Conservation (phyloP, 192 early-diverging fungal species). For the Powellomyces hirtus region DNA sequence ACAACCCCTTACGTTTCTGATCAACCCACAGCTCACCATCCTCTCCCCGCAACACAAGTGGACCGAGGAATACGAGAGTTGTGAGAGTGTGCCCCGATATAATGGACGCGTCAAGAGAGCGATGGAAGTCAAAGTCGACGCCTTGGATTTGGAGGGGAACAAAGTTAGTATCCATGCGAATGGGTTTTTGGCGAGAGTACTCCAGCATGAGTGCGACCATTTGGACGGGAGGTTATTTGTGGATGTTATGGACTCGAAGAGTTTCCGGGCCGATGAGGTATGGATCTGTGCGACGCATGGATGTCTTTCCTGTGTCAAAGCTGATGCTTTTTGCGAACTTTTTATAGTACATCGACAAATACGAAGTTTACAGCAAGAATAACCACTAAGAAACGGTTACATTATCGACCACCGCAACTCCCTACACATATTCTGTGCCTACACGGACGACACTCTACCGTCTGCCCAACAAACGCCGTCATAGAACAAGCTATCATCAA, state of each 20-base stretch:
- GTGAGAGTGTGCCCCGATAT: conserved; percentile 48
- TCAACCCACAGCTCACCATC: conserved; percentile 43
- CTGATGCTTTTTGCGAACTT: background rate
- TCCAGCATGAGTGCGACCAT: conserved; percentile 58
- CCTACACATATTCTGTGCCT: too few species aligned
- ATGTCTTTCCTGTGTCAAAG: background rate
- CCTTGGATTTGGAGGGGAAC: conserved; percentile 39
- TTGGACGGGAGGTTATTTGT: conserved; percentile 40
- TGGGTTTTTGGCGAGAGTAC: conserved; percentile 36
- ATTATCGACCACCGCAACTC: too few species aligned
- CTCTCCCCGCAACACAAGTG: background rate
- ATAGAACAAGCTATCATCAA: too few species aligned
- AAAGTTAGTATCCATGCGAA: conserved; percentile 18
- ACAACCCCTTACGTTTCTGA: conserved; percentile 43
- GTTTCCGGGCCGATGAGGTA: conserved; percentile 47
- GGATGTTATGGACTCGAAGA: conserved; percentile 42
- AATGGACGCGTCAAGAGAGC: conserved; percentile 42
- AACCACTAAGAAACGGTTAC: background rate
- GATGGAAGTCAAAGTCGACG: conserved; percentile 27
- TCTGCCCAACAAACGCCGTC: too few species aligned
- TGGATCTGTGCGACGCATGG: background rate
- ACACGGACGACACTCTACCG: too few species aligned
- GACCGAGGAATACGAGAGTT: conserved; percentile 44
- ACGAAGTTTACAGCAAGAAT: conserved; percentile 1
- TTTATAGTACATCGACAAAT: conserved; percentile 28